These are phyloP conservation scores for Aspergillus pseudoglaucus DNA, from an alignment of 2,329 filamentous ascomycete genomes.

Conservation along the genomic window DNA sequence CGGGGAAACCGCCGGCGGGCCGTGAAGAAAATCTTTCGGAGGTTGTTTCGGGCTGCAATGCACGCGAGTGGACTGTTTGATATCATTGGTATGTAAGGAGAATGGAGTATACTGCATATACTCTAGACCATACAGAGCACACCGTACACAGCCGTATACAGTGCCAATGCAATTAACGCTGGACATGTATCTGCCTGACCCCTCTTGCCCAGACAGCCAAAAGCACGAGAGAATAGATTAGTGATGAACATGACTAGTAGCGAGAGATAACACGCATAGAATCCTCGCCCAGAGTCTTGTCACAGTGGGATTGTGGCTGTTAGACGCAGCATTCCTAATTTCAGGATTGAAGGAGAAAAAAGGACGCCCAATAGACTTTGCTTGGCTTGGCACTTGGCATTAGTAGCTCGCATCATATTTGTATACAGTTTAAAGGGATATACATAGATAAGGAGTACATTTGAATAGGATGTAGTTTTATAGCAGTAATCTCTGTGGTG, in stretches of 20 bases:
- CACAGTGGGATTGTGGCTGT: too few relatives aligned
- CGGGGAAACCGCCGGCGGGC: neutral
- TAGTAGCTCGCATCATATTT: neutral
- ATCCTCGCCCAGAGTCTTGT: neutral
- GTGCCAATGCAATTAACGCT: neutral
- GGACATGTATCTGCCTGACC: too few relatives aligned
- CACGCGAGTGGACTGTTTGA: neutral
- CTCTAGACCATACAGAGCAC: neutral
- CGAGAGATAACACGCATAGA: neutral
- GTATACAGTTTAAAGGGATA: neutral
- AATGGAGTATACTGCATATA: neutral
- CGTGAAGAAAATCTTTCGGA: slow-evolving; percentile 1
- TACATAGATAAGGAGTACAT: neutral
- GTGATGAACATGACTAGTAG: neutral
- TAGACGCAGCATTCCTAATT: too few relatives aligned
- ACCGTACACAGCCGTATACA: neutral
- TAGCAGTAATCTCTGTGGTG: too few relatives aligned
- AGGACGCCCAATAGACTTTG: neutral
- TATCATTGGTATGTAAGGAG: neutral
- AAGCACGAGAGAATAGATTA: neutral
- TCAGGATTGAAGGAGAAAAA: too few relatives aligned
- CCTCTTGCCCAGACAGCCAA: too few relatives aligned
- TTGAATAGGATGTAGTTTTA: too few relatives aligned
- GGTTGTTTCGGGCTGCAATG: neutral
- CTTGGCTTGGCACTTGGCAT: neutral